phyloP scores from a whole-genome alignment of 495 filamentous ascomycete genomes.

The Penicillium diatomitis region DNA sequence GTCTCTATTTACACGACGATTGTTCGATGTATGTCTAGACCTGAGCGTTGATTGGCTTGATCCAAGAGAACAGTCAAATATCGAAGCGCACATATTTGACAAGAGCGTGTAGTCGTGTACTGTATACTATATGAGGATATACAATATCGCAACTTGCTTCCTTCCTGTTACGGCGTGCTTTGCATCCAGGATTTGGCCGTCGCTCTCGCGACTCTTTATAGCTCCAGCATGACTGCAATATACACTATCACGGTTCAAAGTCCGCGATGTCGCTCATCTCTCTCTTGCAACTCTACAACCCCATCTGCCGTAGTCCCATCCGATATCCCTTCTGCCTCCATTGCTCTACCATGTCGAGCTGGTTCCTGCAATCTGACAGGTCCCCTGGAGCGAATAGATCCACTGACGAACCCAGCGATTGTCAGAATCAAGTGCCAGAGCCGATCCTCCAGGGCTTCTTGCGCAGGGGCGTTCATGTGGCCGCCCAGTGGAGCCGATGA shows the following conservation, averaged over 20 bases:
- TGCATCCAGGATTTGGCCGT: no score
- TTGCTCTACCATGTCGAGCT: slow-evolving; percentile 40
- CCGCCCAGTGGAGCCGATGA: slow-evolving; percentile 20
- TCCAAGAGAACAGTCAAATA: no score
- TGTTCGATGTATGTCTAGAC: no score
- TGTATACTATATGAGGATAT: no score
- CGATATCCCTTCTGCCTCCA: slow-evolving; percentile 40
- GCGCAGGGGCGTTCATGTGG: slow-evolving; percentile 14
- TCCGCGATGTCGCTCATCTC: slow-evolving; percentile 15
- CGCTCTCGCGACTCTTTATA: no score
- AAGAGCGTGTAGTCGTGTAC: no score
- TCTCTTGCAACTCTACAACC: slow-evolving; percentile 53
- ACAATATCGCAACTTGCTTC: no score
- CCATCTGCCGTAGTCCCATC: slow-evolving; percentile 60
- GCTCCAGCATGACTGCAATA: no score
- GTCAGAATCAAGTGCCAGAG: slow-evolving; percentile 58
- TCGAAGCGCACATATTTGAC: no score
- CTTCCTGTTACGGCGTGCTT: no score
- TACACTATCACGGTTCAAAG: not conserved
- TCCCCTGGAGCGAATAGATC: slow-evolving; percentile 3
- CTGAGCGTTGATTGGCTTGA: no score
- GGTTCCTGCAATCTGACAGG: slow-evolving; percentile 21
- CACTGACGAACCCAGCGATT: slow-evolving; percentile 26
- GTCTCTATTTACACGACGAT: no score
- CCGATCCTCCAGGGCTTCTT: slow-evolving; percentile 47